Base-by-base conservation (phyloP, 2,329 filamentous ascomycete genomes). In the Penicillium hordei region DNA sequence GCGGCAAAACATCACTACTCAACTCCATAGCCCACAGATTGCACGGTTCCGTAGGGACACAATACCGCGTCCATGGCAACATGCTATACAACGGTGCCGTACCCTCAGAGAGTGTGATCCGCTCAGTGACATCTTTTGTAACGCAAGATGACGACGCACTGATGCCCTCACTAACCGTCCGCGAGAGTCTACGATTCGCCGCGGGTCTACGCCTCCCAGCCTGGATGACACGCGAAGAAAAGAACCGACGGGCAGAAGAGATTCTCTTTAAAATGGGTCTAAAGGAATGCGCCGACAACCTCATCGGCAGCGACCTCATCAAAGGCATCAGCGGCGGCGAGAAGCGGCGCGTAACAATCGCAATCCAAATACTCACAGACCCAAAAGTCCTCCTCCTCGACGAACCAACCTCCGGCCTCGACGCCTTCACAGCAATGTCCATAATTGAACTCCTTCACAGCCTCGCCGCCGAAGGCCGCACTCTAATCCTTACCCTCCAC, bases 261-360 rank as follows among this genome's bases (percentile, higher is more conserved):
- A 84, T 91, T 0, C 74, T 93, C 2, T 71, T 89, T 17, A 90
- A 90, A 68, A 86, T 92, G 82, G 89, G 89, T 0, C 74, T 92
- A 4, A 91, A 90, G 65, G 89, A 92, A 63, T 92, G 89, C 62
- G 89, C 89, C 1, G 85, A 91, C 67, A 90, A 89, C 52, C 72
- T 91, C 0, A 83, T 93, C 9, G 89, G 89, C 2, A 88, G 83
- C 57, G 87, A 90, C 9, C 72, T 89, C 4, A 81, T 90, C 63
- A 92, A 92, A 70, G 89, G 89, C 0, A 91, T 93, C 31, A 91
- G 88, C 9, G 89, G 89, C 2, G 90, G 90, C 19, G 89, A 93
- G 72, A 92, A 91, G 73, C 82, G 89, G 2, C 83, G 90, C 55
- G 88, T 92, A 6, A 89, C 87, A 3, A 91, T 93, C 60, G 89